Evolutionary conservation across 2,329 filamentous ascomycete genomes (phyloP).

Genomic region (Trichoderma sp.): DNA sequence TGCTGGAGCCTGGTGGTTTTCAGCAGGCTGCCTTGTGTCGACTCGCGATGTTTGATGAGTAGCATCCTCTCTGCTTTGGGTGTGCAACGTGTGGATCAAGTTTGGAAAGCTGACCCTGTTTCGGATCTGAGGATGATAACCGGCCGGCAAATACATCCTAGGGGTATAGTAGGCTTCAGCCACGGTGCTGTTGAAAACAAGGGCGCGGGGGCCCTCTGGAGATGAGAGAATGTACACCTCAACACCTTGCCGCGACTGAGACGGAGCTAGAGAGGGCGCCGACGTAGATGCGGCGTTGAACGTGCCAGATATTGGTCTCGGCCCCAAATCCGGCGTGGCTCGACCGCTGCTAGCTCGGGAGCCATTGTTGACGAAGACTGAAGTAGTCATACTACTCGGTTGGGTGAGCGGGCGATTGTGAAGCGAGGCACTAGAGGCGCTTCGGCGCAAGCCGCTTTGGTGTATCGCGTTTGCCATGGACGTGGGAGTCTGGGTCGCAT

Average conservation of each 20-base stretch:
- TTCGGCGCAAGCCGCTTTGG: slow-evolving; percentile 48
- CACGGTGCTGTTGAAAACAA: slow-evolving; percentile 51
- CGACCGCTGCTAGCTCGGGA: slow-evolving; percentile 45
- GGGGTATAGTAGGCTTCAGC: slow-evolving; percentile 52
- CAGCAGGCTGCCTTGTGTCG: slow-evolving; percentile 19
- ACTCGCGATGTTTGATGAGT: slow-evolving; percentile 24
- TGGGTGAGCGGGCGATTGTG: slow-evolving; percentile 33
- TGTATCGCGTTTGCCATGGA: slow-evolving; percentile 52
- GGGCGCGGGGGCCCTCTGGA: slow-evolving; percentile 55
- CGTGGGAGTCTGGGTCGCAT: slow-evolving; percentile 44
- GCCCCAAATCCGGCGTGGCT: slow-evolving; percentile 44
- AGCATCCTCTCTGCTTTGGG: neutral
- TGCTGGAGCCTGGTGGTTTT: slow-evolving; percentile 22
- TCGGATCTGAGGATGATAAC: slow-evolving; percentile 29
- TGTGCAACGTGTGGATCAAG: slow-evolving; percentile 10
- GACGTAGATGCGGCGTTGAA: neutral
- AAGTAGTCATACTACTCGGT: slow-evolving; percentile 44
- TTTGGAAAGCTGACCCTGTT: slow-evolving; percentile 21
- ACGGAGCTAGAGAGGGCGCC: slow-evolving; percentile 15
- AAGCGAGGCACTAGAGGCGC: slow-evolving; percentile 46
- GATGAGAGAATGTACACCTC: slow-evolving; percentile 61
- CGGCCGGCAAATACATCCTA: slow-evolving; percentile 30
- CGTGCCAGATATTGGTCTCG: slow-evolving; percentile 30
- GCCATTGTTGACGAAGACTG: slow-evolving; percentile 34
- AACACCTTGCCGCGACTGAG: slow-evolving; percentile 33